These are phyloP conservation scores for Entophlyctis luteolus DNA, from an alignment of 192 early-diverging fungal species.

Conservation along the genomic window DNA sequence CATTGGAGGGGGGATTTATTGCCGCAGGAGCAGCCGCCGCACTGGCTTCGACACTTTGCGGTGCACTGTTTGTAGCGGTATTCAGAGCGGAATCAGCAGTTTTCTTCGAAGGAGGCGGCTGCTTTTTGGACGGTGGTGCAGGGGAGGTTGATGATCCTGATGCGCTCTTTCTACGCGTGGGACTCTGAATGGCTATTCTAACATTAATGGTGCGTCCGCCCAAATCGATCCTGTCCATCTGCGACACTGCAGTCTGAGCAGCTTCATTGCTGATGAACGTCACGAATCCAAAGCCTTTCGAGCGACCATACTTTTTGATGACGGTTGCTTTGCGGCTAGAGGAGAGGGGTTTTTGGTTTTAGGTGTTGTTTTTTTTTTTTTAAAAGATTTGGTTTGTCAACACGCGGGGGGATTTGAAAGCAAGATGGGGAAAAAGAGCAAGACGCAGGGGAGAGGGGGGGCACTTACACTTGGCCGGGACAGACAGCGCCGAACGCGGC, in stretches of 20 bases:
- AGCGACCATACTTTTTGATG: conserved; percentile 74
- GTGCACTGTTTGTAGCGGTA: too few relatives aligned
- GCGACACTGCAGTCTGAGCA: conserved; percentile 67
- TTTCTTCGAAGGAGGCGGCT: not conserved
- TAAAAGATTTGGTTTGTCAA: too few relatives aligned
- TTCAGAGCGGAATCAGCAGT: too few relatives aligned
- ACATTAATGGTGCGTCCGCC: conserved; percentile 79
- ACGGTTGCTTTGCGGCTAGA: conserved; percentile 73
- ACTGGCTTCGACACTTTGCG: too few relatives aligned
- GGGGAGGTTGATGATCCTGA: conserved; percentile 30
- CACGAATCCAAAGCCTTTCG: conserved; percentile 93
- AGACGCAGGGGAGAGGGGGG: too few relatives aligned
- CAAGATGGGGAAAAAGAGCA: not conserved
- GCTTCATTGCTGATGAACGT: conserved; percentile 68
- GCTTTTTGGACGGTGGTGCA: conserved; percentile 21
- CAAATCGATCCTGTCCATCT: conserved; percentile 60
- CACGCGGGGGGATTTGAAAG: not conserved
- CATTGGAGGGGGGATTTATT: not conserved
- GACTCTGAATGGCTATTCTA: conserved; percentile 80
- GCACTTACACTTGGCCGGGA: conserved; percentile 70
- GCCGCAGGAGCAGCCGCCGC: too few relatives aligned
- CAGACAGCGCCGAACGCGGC: conserved; percentile 70
- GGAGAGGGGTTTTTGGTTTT: not conserved
- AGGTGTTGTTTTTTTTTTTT: too few relatives aligned
- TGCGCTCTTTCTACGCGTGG: conserved; percentile 48